Conservation (phyloP, 202 grass and related monocot genomes). For the Zizania palustris region DNA sequence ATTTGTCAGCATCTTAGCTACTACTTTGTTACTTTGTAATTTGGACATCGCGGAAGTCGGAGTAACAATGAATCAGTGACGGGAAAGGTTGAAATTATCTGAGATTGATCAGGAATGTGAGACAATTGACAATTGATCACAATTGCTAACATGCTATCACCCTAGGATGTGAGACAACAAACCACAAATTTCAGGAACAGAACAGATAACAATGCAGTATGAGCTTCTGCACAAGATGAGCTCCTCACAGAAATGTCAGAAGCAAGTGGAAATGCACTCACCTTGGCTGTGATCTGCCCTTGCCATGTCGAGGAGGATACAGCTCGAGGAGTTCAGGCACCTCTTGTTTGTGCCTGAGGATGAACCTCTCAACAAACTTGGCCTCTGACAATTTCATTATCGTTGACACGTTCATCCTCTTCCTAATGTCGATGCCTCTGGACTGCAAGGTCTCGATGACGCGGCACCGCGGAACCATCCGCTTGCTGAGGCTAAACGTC, state of each 20-base stretch:
- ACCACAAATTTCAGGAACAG: neutral
- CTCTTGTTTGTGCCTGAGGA: constrained; percentile 36
- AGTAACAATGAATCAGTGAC: too few species aligned
- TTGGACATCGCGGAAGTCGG: too few species aligned
- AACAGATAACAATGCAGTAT: neutral
- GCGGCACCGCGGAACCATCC: constrained; percentile 42
- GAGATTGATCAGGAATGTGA: too few species aligned
- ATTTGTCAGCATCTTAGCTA: too few species aligned
- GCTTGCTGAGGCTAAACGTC: constrained; percentile 43
- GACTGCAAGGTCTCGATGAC: constrained; percentile 32
- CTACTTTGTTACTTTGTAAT: too few species aligned
- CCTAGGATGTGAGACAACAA: neutral
- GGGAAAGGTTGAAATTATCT: too few species aligned
- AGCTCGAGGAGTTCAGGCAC: constrained; percentile 30
- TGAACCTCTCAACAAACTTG: constrained; percentile 38
- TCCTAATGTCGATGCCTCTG: constrained; percentile 32
- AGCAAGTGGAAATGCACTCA: constrained; percentile 7
- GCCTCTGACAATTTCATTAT: neutral
- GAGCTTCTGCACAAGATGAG: constrained; percentile 10
- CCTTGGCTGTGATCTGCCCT: neutral
- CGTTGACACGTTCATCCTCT: neutral
- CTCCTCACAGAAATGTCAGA: neutral
- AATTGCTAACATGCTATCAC: too few species aligned
- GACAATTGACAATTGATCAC: too few species aligned
- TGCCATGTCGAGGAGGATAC: constrained; percentile 16